Evolutionary conservation across 805 yeast species (phyloP).

Genomic region (Pichia californica): DNA sequence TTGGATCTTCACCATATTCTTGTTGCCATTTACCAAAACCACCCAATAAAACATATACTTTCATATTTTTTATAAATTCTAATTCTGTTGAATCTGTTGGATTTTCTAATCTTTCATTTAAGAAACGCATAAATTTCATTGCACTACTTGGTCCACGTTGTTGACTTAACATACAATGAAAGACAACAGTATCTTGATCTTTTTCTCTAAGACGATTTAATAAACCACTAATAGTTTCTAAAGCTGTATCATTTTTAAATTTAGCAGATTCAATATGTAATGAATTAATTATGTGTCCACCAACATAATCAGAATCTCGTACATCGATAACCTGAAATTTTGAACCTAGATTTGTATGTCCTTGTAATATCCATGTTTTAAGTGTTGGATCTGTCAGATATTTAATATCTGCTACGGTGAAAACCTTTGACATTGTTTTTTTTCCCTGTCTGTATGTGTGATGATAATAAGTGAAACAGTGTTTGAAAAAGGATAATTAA

Average conservation of each 20-base stretch:
- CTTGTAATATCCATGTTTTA: slow-evolving; percentile 38
- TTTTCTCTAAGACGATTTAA: slow-evolving; percentile 25
- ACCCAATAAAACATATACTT: slow-evolving; percentile 68
- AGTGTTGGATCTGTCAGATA: slow-evolving; percentile 41
- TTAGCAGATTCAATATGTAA: slow-evolving; percentile 48
- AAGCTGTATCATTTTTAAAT: slow-evolving; percentile 31
- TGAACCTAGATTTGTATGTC: slow-evolving; percentile 34
- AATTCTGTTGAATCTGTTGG: slow-evolving; percentile 16
- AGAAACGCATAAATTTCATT: slow-evolving; percentile 45
- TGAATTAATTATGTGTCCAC: slow-evolving; percentile 61
- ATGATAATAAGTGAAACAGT: no score
- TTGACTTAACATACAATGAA: slow-evolving; percentile 89
- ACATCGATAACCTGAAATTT: slow-evolving; percentile 67
- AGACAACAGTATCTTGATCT: slow-evolving; percentile 50
- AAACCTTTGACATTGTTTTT: neutral
- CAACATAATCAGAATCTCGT: slow-evolving; percentile 74
- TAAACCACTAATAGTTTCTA: slow-evolving; percentile 27
- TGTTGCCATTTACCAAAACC: slow-evolving; percentile 86
- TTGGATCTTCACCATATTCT: slow-evolving; percentile 57
- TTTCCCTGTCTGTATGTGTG: no score
- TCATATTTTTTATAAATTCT: slow-evolving; percentile 30
- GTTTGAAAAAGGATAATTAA: no score
- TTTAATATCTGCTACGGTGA: slow-evolving; percentile 36
- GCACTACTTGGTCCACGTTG: slow-evolving; percentile 90
- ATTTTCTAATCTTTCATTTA: slow-evolving; percentile 28